Conservation (phyloP, 148 eudicot genomes). For the Beta vulgaris region DNA sequence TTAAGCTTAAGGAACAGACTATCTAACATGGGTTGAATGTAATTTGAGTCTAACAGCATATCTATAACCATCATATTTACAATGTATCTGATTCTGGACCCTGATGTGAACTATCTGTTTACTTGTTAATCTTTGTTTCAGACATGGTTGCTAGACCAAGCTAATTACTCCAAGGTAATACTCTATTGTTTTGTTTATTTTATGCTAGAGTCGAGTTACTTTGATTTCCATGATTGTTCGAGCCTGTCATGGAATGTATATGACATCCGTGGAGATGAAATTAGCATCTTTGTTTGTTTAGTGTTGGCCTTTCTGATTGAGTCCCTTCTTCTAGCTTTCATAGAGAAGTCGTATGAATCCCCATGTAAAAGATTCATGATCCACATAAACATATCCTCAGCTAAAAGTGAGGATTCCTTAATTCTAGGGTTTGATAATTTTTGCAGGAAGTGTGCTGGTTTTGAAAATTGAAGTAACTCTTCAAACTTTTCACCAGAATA, state of each 20-base stretch:
- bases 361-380: not conserved
- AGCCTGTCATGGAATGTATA: not conserved
- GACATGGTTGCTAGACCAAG: slow-evolving; percentile 81
- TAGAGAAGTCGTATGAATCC: too few species aligned
- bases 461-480: not conserved
- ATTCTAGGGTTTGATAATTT: not conserved
- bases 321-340: not conserved
- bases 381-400: not conserved
- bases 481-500: not conserved
- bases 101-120: slow-evolving; percentile 7
- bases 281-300: not conserved
- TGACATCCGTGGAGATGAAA: not conserved
- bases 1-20: not conserved
- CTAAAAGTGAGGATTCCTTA: not conserved
- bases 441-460: slow-evolving; percentile 1
- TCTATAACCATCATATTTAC: not conserved
- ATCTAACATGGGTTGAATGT: not conserved
- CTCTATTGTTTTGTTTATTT: not conserved
- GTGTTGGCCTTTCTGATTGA: not conserved
- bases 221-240: not conserved
- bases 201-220: not conserved
- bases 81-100: not conserved
- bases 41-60: not conserved
- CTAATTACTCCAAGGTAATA: slow-evolving; percentile 82
- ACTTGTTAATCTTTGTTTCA: slow-evolving; percentile 30